Percentiles rank a stretch among this genome's conserved stretches.
phyloP scores from a whole-genome alignment of 2,329 filamentous ascomycete species.

The Cladophialophora carrionii region DNA sequence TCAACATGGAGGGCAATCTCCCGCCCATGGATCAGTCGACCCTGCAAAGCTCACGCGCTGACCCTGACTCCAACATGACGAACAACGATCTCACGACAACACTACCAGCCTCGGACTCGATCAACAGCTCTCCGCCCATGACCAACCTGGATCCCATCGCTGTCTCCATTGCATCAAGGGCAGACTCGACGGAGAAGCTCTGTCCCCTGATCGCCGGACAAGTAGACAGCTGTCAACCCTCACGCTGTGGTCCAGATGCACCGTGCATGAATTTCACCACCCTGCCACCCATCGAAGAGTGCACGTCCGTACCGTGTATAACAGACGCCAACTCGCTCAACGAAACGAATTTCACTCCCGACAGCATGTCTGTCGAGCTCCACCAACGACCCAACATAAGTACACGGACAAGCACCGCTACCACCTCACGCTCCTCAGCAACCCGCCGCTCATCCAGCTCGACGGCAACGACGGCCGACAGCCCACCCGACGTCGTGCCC shows the following conservation, averaged over 20 bases:
- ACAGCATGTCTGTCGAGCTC: slow-evolving; percentile 31
- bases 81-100: slow-evolving; percentile 29
- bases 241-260: slow-evolving; percentile 36
- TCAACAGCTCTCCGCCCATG: slow-evolving; percentile 33
- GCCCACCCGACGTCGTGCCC: slow-evolving; percentile 23
- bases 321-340: slow-evolving; percentile 26
- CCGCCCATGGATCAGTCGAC: slow-evolving; percentile 35
- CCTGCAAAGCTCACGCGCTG: slow-evolving; percentile 32
- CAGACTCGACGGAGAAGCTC: slow-evolving; percentile 31
- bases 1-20: slow-evolving; percentile 36
- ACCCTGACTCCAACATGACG: slow-evolving; percentile 32
- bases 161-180: slow-evolving; percentile 26
- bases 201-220: slow-evolving; percentile 37
- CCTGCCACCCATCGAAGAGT: slow-evolving; percentile 38
- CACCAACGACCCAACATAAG: slow-evolving; percentile 28
- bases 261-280: slow-evolving; percentile 38
- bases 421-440: slow-evolving; percentile 20
- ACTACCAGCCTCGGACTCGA: slow-evolving; percentile 27
- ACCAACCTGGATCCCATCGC: slow-evolving; percentile 31
- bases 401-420: slow-evolving; percentile 24
- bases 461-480: slow-evolving; percentile 21
- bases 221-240: slow-evolving; percentile 35
- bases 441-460: slow-evolving; percentile 25
- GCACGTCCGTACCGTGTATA: slow-evolving; percentile 36
- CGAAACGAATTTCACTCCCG: slow-evolving; percentile 34